A percentile compares a stretch with the other conserved stretches of the same genome.
Evolutionary conservation across 208 protist species (phyloP).

Genomic region (Leishmania martiniquensis): DNA sequence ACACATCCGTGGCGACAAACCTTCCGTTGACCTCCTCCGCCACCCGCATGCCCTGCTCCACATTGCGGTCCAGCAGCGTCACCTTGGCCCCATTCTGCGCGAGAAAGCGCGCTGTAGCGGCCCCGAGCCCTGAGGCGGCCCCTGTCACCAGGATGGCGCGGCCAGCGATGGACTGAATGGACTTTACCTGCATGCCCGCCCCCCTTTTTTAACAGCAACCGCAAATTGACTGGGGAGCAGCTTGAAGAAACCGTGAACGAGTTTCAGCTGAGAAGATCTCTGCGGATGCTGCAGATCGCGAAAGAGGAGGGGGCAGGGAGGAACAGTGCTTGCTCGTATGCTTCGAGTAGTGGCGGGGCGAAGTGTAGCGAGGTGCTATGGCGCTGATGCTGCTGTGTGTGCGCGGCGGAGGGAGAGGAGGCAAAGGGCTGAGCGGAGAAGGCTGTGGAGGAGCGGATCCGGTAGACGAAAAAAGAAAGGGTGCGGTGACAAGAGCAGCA

Average conservation of each 20-base stretch:
- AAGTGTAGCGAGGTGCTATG: neutral
- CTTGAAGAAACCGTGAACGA: neutral
- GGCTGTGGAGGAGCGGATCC: neutral
- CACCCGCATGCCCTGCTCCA: conserved; percentile 30
- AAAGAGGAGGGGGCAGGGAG: neutral
- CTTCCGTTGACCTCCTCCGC: conserved; percentile 36
- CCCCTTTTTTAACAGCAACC: neutral
- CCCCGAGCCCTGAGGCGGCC: conserved; percentile 49
- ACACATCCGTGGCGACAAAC: conserved; percentile 47
- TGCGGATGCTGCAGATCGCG: neutral
- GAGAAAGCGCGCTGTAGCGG: conserved; percentile 42
- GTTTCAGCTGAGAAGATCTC: neutral
- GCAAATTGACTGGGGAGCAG: neutral
- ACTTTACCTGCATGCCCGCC: conserved; percentile 5
- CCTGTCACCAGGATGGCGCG: conserved; percentile 53
- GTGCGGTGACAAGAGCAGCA: neutral
- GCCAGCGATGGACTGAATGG: conserved; percentile 35
- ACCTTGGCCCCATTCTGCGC: conserved; percentile 42
- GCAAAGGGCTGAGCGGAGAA: neutral
- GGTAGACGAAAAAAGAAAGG: neutral
- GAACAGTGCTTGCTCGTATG: neutral
- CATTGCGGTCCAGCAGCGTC: conserved; percentile 54
- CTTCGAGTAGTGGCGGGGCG: neutral
- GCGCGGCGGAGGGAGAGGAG: too few relatives aligned
- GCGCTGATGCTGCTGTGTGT: neutral